A percentile compares a stretch with the other conserved stretches of the same genome.
These are phyloP conservation scores for Bretschneidera sinensis DNA, from an alignment of 345 rosid genomes.

Conservation along the genomic window DNA sequence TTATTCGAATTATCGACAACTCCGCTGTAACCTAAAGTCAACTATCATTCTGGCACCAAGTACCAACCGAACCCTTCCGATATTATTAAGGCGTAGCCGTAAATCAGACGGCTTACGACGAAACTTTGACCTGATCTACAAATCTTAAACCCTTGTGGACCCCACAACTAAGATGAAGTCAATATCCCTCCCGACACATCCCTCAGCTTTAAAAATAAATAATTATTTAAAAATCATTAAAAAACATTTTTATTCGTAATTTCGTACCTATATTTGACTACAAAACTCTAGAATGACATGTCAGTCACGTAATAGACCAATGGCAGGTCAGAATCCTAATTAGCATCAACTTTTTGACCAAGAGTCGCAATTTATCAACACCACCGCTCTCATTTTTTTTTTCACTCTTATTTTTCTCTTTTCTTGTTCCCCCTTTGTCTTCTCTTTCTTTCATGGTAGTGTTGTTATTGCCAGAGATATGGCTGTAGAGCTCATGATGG, in stretches of 20 bases:
- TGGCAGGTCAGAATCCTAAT: too few species aligned
- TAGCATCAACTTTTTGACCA: conserved; percentile 52
- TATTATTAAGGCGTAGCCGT: background rate
- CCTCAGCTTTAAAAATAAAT: background rate
- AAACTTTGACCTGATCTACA: conserved; percentile 25
- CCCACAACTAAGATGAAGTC: conserved; percentile 2
- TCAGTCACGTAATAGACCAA: conserved; percentile 21
- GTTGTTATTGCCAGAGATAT: conserved; percentile 27
- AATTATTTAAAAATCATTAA: too few species aligned
- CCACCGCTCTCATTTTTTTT: conserved; percentile 10
- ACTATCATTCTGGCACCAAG: conserved; percentile 35
- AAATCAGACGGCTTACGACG: conserved; percentile 22
- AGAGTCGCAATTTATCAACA: conserved; percentile 40
- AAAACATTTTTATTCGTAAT: too few species aligned
- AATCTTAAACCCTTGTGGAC: conserved; percentile 14
- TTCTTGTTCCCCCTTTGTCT: background rate
- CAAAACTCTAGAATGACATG: conserved; percentile 25
- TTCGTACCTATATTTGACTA: conserved; percentile 28
- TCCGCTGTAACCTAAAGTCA: conserved; percentile 24
- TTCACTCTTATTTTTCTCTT: background rate
- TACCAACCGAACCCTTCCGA: conserved; percentile 1
- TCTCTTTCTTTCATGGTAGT: conserved; percentile 5
- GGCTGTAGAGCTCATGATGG: conserved; percentile 55
- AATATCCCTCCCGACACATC: background rate
- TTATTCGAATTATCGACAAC: too few species aligned